Evolutionary conservation across 495 filamentous ascomycete species (phyloP).

Genomic region (Mycothermus thermophilus): DNA sequence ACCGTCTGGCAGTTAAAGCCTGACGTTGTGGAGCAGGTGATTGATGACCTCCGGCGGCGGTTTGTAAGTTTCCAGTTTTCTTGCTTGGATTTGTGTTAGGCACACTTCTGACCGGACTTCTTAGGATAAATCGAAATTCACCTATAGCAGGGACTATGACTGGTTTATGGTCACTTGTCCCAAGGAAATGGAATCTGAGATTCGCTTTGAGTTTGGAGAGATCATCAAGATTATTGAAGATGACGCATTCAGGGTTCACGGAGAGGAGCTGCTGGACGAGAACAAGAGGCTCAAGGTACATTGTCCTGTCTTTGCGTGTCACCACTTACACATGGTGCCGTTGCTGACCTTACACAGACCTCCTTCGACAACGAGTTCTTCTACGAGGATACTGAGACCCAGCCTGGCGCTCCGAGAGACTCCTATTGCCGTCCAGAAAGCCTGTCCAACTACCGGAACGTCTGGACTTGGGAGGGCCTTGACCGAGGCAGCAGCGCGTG

Average conservation of each 20-base stretch:
- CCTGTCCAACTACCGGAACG: no score
- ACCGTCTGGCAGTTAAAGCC: slow-evolving; percentile 21
- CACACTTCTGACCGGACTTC: background rate
- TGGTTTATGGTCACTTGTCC: slow-evolving; percentile 23
- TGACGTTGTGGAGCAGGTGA: slow-evolving; percentile 17
- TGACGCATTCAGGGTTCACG: slow-evolving; percentile 7
- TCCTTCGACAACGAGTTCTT: slow-evolving; percentile 9
- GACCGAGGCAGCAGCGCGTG: no score
- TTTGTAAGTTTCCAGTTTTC: slow-evolving; percentile 9
- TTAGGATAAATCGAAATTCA: slow-evolving; percentile 1
- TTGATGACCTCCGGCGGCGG: slow-evolving; percentile 6
- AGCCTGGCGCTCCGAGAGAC: background rate
- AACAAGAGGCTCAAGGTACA: slow-evolving; percentile 13
- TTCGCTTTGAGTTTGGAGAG: slow-evolving; percentile 10
- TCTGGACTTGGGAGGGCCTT: no score
- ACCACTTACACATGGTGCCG: background rate
- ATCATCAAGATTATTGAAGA: slow-evolving; percentile 9
- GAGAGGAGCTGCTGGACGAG: slow-evolving; percentile 13
- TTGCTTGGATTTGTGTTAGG: no score
- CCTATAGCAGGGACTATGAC: slow-evolving; percentile 15
- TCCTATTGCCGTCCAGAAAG: background rate
- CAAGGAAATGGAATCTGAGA: slow-evolving; percentile 8
- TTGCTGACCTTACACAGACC: background rate
- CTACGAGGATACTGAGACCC: no score
- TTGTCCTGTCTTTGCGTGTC: background rate